Conservation (phyloP, 345 rosid genomes). For the Salix koriyanagi region DNA sequence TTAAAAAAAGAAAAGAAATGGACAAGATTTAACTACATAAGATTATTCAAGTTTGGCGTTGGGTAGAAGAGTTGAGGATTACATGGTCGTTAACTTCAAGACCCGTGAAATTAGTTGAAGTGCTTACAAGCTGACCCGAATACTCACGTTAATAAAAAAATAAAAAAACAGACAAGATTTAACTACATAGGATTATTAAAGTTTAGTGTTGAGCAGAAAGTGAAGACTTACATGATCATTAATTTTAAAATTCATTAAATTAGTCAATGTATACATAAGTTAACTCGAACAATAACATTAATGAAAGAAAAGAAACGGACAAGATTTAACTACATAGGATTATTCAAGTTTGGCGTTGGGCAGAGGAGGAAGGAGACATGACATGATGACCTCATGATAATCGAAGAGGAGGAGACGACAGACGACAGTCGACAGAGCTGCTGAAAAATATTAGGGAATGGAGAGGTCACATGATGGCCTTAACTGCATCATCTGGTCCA, state of each 20-base stretch:
- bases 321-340: not conserved
- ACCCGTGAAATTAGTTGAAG: no score
- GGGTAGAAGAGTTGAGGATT: not conserved
- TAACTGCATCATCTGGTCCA: constrained; percentile 13
- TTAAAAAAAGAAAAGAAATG: rapidly evolving
- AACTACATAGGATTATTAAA: no score
- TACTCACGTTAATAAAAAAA: no score
- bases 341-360: not conserved
- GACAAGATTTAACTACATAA: no score
- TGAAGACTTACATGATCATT: no score
- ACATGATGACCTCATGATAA: constrained; percentile 19
- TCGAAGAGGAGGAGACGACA: not conserved
- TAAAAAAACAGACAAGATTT: no score
- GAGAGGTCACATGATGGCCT: constrained; percentile 18
- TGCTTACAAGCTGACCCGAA: no score
- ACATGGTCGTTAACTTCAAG: no score
- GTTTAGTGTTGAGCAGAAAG: no score
- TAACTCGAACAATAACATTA: no score
- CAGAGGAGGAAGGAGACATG: constrained; percentile 7
- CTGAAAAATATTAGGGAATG: not conserved
- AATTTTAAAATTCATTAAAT: no score
- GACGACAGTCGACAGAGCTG: not conserved
- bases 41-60: not conserved
- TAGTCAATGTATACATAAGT: rapidly evolving
- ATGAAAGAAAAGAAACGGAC: not conserved